A percentile compares a stretch with the other conserved stretches of the same genome.
phyloP scores from a whole-genome alignment of 192 early-diverging fungal genomes.

The Coemansia sp. region DNA sequence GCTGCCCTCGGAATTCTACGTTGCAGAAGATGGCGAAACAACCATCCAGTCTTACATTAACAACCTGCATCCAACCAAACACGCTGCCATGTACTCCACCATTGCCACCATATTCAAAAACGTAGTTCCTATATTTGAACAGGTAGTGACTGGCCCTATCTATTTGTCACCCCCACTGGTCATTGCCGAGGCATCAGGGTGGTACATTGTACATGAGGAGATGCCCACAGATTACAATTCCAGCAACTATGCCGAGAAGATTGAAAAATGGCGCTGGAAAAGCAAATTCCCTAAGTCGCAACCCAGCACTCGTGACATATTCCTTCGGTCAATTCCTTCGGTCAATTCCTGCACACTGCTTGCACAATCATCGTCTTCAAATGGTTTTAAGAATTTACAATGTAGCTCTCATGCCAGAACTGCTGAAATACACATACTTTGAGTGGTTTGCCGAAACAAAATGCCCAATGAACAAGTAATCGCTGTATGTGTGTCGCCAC shows the following conservation, averaged over 20 bases:
- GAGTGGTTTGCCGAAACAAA: no score
- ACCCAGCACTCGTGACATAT: no score
- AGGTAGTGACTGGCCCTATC: constrained; percentile 15
- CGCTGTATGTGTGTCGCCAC: constrained; percentile 64
- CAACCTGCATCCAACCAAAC: constrained; percentile 56
- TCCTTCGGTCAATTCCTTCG: neutral
- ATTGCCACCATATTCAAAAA: constrained; percentile 39
- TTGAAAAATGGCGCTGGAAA: no score
- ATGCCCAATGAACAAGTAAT: constrained; percentile 60
- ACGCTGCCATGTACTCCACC: constrained; percentile 43
- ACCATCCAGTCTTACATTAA: constrained; percentile 61
- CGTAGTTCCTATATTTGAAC: constrained; percentile 60
- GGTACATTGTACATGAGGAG: neutral
- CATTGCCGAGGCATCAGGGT: neutral
- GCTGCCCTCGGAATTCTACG: constrained; percentile 59
- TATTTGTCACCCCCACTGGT: neutral
- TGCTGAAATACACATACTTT: constrained; percentile 43
- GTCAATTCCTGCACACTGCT: constrained; percentile 1
- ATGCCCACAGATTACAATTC: no score
- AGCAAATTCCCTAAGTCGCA: no score
- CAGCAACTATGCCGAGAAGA: no score
- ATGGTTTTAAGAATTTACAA: constrained; percentile 63
- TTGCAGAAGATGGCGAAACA: constrained; percentile 39
- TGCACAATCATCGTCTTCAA: constrained; percentile 31
- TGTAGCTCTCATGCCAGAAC: constrained; percentile 59